Conservation (phyloP, 805 yeast species). For the Zygosaccharomyces gambellarensis region DNA sequence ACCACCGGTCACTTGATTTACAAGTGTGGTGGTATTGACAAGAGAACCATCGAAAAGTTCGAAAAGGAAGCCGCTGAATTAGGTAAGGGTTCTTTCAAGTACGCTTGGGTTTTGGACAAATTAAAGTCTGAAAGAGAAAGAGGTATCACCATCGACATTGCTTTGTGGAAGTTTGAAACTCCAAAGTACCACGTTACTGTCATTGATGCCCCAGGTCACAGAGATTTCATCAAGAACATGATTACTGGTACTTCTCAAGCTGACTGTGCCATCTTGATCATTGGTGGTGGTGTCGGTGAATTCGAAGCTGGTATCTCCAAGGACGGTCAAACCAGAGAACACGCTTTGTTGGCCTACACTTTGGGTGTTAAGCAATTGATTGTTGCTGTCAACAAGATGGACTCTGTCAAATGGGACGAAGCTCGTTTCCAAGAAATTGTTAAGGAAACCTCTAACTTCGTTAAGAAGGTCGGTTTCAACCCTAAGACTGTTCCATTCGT, state of each 20-base stretch:
- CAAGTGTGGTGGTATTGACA: constrained; percentile 99
- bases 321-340: constrained; percentile 95
- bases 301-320: constrained; percentile 93
- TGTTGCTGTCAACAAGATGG: constrained; percentile 94
- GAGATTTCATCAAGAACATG: constrained; percentile 95
- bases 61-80: constrained; percentile 97
- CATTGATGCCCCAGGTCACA: constrained; percentile 94
- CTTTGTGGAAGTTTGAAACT: constrained; percentile 90
- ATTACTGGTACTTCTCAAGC: constrained; percentile 94
- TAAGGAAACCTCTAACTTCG: constrained; percentile 74
- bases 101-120: constrained; percentile 97
- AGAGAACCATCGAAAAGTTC: constrained; percentile 97
- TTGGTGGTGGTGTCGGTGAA: constrained; percentile 91
- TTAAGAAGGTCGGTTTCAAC: constrained; percentile 82
- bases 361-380: constrained; percentile 83
- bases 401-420: constrained; percentile 84
- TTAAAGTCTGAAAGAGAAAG: constrained; percentile 94
- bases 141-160: constrained; percentile 94
- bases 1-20: constrained; percentile 98
- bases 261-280: constrained; percentile 85
- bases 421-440: constrained; percentile 71
- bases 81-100: constrained; percentile 96
- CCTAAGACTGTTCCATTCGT: constrained; percentile 80
- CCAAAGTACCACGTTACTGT: constrained; percentile 86
- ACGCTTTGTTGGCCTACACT: constrained; percentile 85